Base-by-base conservation (phyloP, 2,329 filamentous ascomycete species). In the Penicillium crustosum region DNA sequence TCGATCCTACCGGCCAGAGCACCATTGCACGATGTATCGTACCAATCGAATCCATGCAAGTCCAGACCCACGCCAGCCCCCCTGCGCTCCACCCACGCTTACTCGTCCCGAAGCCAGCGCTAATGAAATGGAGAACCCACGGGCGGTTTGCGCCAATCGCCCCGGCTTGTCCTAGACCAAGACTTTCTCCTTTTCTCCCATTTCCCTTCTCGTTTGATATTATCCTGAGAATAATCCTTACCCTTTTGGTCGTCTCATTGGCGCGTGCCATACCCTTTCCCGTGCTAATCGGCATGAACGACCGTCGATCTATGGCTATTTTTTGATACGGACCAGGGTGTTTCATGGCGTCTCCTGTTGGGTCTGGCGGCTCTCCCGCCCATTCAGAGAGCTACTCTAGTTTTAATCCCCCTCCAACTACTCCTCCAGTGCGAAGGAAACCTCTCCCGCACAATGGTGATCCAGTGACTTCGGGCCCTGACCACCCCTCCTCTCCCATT, bases 401-500 rank as follows among this genome's bases (percentile, higher is more conserved):
- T 61, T 48, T 31, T 35, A 48, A 49, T 53, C 52, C 50, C 60
- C 59, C 53, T 47, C 69, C 77, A 41, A 76, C 78, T 60, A 75
- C 77, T 54, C 42, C 50, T 43, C 61, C 36, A 49, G 75, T 83
- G 58, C 78, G 78, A 65, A 77, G 82, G 64, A 84, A 84, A 70
- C 82, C 83, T 66, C 71, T 85, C 61, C 83, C 82, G 60, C 72
- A 76, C 59, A 78, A 78, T 73, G 75, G 76, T 61, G 79, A 81
- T 51, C 78, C 29, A 47, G 50, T 79, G 59, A 68, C 60, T 51
- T 39, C 68, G 42, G 61, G 57, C 49, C 61, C 60, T 57, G 61
- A 61, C 29, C 61, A 62, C 48, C 60, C 65, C 47, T 68, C 66
- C 54, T 63, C 66, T 53, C 50, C 65, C 53, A 64, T 61, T 65